Conservation (phyloP, 371 early-diverging fungal species). For the Apophysomyces trapeziformis region DNA sequence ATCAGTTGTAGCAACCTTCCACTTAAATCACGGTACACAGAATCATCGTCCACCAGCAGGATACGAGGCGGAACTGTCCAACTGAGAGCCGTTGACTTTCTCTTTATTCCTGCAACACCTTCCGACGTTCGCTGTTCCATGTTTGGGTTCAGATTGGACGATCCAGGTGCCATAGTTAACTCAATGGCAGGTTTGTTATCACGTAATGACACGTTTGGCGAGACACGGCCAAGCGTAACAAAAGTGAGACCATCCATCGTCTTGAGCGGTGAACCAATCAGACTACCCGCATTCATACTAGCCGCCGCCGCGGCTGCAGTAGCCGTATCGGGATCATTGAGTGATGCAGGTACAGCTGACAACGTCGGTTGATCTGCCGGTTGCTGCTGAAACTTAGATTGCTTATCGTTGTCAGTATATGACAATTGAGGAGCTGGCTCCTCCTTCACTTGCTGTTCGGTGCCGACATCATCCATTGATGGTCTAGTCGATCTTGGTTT, state of each 20-base stretch:
- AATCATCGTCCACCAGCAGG: conserved; percentile 80
- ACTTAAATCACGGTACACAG: conserved; percentile 67
- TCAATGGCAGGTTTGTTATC: conserved; percentile 45
- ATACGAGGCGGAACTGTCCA: conserved; percentile 62
- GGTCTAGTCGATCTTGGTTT: background rate
- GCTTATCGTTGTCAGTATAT: background rate
- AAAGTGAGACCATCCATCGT: conserved; percentile 54
- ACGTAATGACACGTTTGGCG: conserved; percentile 38
- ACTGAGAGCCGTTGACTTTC: conserved; percentile 7
- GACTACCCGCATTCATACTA: conserved; percentile 51
- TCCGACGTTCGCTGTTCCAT: conserved; percentile 7
- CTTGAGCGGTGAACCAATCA: conserved; percentile 44
- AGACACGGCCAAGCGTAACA: conserved; percentile 52
- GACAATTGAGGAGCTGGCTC: background rate
- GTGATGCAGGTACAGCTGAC: conserved; percentile 12
- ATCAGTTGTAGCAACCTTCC: conserved; percentile 66
- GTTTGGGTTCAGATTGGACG: background rate
- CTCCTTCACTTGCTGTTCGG: background rate
- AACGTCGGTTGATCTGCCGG: conserved; percentile 11
- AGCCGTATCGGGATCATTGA: conserved; percentile 10
- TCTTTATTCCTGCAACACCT: conserved; percentile 4
- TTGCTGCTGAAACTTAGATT: background rate
- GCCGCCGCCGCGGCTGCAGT: conserved; percentile 43
- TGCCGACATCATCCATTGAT: background rate
- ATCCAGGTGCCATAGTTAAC: conserved; percentile 23